phyloP scores from a whole-genome alignment of 164 flowering plant species.

The Warburgia ugandensis region DNA sequence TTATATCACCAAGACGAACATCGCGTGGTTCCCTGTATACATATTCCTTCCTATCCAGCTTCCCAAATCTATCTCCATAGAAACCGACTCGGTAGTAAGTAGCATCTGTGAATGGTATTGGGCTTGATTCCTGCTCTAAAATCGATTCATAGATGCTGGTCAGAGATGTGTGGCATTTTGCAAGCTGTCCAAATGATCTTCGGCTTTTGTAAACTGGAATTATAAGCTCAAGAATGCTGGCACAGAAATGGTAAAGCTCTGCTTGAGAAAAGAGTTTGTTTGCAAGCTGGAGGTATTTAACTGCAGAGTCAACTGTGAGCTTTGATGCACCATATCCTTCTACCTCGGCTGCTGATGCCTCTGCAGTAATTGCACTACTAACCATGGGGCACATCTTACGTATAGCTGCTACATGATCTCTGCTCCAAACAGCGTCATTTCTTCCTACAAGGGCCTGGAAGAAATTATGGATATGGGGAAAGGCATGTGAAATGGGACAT shows the following conservation, averaged over 20 bases:
- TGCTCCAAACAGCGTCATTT: slow-evolving; percentile 96
- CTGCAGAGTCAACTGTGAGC: slow-evolving; percentile 98
- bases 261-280: slow-evolving; percentile 98
- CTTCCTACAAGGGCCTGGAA: slow-evolving; percentile 89
- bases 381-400: slow-evolving; percentile 97
- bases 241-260: slow-evolving; percentile 93
- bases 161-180: slow-evolving; percentile 86
- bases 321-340: slow-evolving; percentile 99
- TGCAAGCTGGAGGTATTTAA: slow-evolving; percentile 93
- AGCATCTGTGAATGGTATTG: slow-evolving; percentile 95
- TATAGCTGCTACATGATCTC: slow-evolving; percentile 73
- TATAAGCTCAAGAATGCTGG: slow-evolving; percentile 89
- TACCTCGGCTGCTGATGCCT: slow-evolving; percentile 97
- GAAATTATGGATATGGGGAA: background rate
- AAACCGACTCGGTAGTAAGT: slow-evolving; percentile 96
- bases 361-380: slow-evolving; percentile 71
- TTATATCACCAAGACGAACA: slow-evolving; percentile 94
- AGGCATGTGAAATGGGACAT: background rate
- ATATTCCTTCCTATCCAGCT: slow-evolving; percentile 75
- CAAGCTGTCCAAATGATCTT: slow-evolving; percentile 90
- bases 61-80: slow-evolving; percentile 85
- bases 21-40: slow-evolving; percentile 95
- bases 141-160: slow-evolving; percentile 96
- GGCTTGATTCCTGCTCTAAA: slow-evolving; percentile 96
- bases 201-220: slow-evolving; percentile 96